Conservation (phyloP, 108 stramenopile genomes). For the Nitzschia sp. region DNA sequence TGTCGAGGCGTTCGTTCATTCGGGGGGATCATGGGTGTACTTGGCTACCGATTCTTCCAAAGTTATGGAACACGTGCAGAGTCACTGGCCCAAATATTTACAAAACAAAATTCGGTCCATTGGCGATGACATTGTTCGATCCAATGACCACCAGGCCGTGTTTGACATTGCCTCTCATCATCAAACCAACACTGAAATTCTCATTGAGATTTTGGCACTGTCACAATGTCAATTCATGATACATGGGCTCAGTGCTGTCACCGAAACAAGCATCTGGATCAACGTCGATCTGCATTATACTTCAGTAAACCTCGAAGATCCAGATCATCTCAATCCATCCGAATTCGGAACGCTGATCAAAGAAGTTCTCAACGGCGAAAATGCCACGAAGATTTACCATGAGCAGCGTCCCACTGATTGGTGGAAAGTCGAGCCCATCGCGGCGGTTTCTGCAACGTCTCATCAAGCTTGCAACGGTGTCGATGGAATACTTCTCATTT, state of each 20-base stretch:
- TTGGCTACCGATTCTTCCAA: constrained; percentile 56
- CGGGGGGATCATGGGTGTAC: constrained; percentile 52
- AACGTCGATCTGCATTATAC: constrained; percentile 43
- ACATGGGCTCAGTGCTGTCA: constrained; percentile 59
- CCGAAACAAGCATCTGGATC: constrained; percentile 56
- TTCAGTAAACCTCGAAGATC: constrained; percentile 59
- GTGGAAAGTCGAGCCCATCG: constrained; percentile 31
- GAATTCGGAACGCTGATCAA: constrained; percentile 37
- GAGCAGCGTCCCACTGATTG: constrained; percentile 26
- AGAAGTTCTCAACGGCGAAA: constrained; percentile 37
- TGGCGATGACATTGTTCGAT: constrained; percentile 39
- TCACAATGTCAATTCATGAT: constrained; percentile 53
- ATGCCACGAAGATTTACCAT: constrained; percentile 20
- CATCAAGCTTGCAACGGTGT: constrained; percentile 24
- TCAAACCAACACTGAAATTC: constrained; percentile 51
- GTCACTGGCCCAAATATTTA: constrained; percentile 43
- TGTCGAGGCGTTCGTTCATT: constrained; percentile 40
- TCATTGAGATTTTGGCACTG: constrained; percentile 54
- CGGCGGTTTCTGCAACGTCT: neutral
- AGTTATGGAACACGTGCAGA: constrained; percentile 46
- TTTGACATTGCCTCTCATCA: constrained; percentile 58
- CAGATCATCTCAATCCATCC: constrained; percentile 16
- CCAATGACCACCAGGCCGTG: constrained; percentile 39
- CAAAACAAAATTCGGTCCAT: constrained; percentile 36
- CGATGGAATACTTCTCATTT: constrained; percentile 35